Base-by-base conservation (phyloP, 106 monocot genomes). In the Acorus gramineus region DNA sequence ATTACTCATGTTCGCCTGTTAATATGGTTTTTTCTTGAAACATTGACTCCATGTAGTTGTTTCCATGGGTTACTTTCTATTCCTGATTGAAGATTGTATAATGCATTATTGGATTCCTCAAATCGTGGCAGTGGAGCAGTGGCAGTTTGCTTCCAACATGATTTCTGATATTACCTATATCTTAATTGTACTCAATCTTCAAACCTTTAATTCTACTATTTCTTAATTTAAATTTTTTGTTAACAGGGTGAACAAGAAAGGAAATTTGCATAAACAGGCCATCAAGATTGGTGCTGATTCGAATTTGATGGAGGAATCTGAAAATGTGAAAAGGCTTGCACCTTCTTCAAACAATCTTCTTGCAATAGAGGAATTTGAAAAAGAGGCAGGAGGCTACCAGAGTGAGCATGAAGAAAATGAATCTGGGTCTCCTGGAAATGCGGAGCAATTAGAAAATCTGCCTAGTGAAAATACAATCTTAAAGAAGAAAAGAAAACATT, bases 171-270 rank as follows among this genome's bases (percentile, higher is more conserved):
- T 28, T 28, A 28, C 1, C 1, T 28, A 28, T 28, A 28, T 28
- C 28, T 28, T 28, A 28, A 28, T 28, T 28, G 28, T 28, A 28
- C 28, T 0, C 28, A 28, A 28, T 28, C 28, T 28, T 28, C 28
- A 28, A 28, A 28, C 28, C 28, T 28, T 28, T 28, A 28, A 28
- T 28, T 42, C 8, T 47, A 11, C 11, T 55, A 11, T 11, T 12
- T 54, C 28, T 10, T 61, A 6, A 42, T 11, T 61, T 7, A 47
- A 13, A 62, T 49, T 59, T 61, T 56, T 46, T 12, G 47, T 11
- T 69, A 42, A 7, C 69, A 83, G 83, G 46, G 79, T 83, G 44
- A 67, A 55, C 64, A 79, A 74, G 62, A 82, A 76, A 57, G 61
- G 5, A 48, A 11, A 9, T 50, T 43, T 8, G 7, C 63, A 50